Conservation (phyloP, 768 basidiomycete species). For the Suillus alpinus region DNA sequence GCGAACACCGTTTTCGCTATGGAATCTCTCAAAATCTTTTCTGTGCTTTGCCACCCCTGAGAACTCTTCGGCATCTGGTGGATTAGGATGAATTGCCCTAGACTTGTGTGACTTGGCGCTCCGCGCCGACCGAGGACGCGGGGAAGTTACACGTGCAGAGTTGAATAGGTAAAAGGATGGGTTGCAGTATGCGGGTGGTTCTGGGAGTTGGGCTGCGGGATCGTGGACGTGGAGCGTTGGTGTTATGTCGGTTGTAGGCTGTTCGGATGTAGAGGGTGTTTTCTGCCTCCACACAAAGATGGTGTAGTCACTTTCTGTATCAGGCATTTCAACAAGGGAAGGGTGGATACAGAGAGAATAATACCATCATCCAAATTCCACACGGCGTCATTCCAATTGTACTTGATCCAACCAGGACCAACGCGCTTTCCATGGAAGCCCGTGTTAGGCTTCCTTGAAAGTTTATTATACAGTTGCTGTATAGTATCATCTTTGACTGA, state of each 20-base stretch:
- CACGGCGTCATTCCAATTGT: conserved; percentile 71
- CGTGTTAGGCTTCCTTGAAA: conserved; percentile 61
- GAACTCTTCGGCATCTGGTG: conserved; percentile 12
- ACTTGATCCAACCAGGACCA: conserved; percentile 82
- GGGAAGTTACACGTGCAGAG: conserved; percentile 20
- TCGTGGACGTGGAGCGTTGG: conserved; percentile 60
- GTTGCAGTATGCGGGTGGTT: conserved; percentile 64
- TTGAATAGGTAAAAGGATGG: conserved; percentile 68
- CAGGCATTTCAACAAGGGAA: not conserved
- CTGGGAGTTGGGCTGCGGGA: conserved; percentile 56
- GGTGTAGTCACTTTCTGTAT: conserved; percentile 77
- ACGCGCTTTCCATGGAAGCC: conserved; percentile 62
- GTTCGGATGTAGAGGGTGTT: conserved; percentile 24
- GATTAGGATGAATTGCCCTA: conserved; percentile 32
- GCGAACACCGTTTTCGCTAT: conserved; percentile 87
- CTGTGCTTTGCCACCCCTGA: conserved; percentile 61
- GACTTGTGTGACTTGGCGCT: conserved; percentile 41
- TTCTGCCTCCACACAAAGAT: conserved; percentile 81
- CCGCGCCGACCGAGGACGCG: conserved; percentile 25
- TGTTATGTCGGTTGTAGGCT: conserved; percentile 10
- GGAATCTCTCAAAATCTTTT: conserved; percentile 82
- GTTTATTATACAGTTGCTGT: conserved; percentile 61
- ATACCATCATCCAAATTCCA: conserved; percentile 92
- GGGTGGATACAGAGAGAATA: conserved; percentile 10
- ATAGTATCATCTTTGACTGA: conserved; percentile 71